Evolutionary conservation across 352 stramenopile genomes (phyloP), one percentile per base, ranked within the genome.

Genomic region (Nothophytophthora sp.): DNA sequence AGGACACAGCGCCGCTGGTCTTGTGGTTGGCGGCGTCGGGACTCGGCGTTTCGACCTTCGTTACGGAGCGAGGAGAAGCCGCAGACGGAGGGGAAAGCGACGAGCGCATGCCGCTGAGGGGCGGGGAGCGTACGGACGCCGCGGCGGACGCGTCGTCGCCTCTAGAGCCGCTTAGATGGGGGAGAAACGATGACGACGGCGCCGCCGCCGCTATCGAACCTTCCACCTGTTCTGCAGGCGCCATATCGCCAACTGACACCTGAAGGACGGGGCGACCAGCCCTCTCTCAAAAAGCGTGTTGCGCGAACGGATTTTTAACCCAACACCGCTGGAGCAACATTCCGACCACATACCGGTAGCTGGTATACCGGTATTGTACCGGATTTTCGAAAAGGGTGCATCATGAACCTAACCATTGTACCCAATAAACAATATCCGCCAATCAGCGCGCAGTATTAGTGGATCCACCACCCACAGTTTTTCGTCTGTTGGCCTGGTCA

Each of bases 1-100:
- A 92, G 37, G 81, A 50, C n/a, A 81, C 52, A 32, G 80, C 73
- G 7, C 18, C 27, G 7, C 15, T 38, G 19, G 24, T 22, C 6
- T 25, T 15, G 13, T 35, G 10, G 36, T 73, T 42, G 5, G 63
- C 23, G 4, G 39, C 11, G 24, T 61, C 50, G 22, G 18, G 22
- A 10, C 45, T 42, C 19, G 30, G 12, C 37, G 25, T 55, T 12
- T 9, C 3, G 1, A 41, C 18, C 36, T 55, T 63, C 22, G 54
- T 50, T 19, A 30, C 48, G 10, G n/a, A 47, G 38, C 13, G 54
- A 59, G 25, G 44, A 61, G 24, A 41, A 38, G 46, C 52, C 19
- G 66, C 56, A 33, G 70, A 28, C 1, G 67, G 67, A 37, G 62
- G 25, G 23, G 51, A 27, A 8, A 57, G 11, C 22, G 42, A 37